Percentiles rank a stretch among this genome's conserved stretches.
phyloP scores from a whole-genome alignment of 805 yeast genomes.

The Grigorovia jiainica region DNA sequence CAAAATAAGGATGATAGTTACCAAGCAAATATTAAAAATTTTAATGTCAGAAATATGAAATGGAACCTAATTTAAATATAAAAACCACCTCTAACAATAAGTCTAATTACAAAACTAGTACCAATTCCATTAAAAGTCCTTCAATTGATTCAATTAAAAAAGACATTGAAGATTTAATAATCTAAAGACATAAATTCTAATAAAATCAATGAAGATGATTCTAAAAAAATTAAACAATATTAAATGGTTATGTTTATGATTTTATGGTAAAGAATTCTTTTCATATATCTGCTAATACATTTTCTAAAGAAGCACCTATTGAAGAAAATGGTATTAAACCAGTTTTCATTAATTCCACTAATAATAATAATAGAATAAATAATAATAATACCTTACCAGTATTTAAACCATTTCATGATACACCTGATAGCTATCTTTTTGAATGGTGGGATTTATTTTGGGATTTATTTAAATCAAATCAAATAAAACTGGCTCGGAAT shows the following conservation, averaged over 20 bases:
- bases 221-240: conserved; percentile 21
- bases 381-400: conserved; percentile 27
- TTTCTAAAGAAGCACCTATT: conserved; percentile 69
- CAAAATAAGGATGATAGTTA: no score
- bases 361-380: background rate
- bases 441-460: conserved; percentile 98
- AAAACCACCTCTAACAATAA: no score
- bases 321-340: conserved; percentile 11
- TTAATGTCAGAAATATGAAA: no score
- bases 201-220: background rate
- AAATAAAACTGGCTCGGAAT: conserved; percentile 48
- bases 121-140: no score
- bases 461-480: conserved; percentile 86
- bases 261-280: conserved; percentile 68
- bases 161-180: no score
- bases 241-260: conserved; percentile 82
- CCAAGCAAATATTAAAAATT: no score
- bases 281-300: conserved; percentile 61
- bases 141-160: no score
- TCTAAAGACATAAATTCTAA: no score
- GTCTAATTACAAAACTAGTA: no score
- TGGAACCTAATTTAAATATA: no score
- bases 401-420: conserved; percentile 39
- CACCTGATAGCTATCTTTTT: conserved; percentile 76
- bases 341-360: background rate